These are phyloP conservation scores for Xylaria sp. DNA, from an alignment of 2,329 filamentous ascomycete species.

Conservation along the genomic window DNA sequence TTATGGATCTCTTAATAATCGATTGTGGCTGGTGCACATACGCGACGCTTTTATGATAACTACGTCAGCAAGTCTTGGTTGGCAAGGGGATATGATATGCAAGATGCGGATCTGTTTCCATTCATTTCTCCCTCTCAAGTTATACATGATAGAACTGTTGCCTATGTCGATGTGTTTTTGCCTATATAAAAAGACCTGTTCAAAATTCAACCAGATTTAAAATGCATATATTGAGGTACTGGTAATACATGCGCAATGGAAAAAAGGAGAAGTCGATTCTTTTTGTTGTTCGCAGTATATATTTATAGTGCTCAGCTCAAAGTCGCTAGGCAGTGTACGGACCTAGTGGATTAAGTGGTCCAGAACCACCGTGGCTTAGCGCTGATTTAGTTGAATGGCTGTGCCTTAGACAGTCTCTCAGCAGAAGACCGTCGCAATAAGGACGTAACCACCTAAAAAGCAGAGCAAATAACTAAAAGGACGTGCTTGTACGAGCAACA, in stretches of 20 bases:
- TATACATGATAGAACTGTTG: background rate
- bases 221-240: background rate
- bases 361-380: slow-evolving; percentile 36
- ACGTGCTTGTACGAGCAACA: slow-evolving; percentile 2
- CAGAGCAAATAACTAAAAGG: slow-evolving; percentile 10
- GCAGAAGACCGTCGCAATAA: slow-evolving; percentile 29
- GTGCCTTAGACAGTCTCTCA: slow-evolving; percentile 19
- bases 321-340: slow-evolving; percentile 9
- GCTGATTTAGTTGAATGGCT: slow-evolving; percentile 33
- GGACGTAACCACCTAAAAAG: background rate
- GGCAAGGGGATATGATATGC: slow-evolving; percentile 20
- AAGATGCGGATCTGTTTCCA: background rate
- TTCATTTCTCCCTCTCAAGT: background rate
- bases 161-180: too few species aligned
- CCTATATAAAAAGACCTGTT: background rate
- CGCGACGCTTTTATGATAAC: background rate
- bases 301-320: slow-evolving; percentile 23
- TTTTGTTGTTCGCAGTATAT: background rate
- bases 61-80: slow-evolving; percentile 25
- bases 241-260: background rate
- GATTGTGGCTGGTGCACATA: background rate
- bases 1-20: background rate
- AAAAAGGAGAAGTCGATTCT: background rate
- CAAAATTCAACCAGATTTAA: background rate
- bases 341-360: background rate